Evolutionary conservation across 2,329 filamentous ascomycete genomes (phyloP).

Genomic region (Stachybotrys echinatus): DNA sequence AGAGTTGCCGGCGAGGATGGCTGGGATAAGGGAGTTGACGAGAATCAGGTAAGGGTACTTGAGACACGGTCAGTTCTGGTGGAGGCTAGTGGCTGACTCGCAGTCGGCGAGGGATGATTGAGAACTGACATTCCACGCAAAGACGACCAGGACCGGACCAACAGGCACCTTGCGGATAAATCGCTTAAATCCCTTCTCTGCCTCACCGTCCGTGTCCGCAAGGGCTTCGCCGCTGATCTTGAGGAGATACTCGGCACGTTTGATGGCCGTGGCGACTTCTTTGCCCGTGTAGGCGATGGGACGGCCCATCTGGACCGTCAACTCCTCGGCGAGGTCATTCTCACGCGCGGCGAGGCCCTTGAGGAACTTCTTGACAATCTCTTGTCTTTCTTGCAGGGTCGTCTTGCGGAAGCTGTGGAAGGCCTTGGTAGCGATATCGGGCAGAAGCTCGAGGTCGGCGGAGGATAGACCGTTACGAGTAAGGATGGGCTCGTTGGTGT

Average conservation of each 20-base stretch:
- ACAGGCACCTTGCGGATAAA: constrained; percentile 86
- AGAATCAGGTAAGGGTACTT: constrained; percentile 94
- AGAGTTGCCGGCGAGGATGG: constrained; percentile 83
- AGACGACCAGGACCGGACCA: constrained; percentile 82
- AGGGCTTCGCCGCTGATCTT: constrained; percentile 77
- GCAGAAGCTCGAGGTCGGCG: constrained; percentile 66
- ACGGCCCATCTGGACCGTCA: constrained; percentile 93
- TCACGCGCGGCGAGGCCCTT: constrained; percentile 63
- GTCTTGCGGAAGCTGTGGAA: constrained; percentile 76
- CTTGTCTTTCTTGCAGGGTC: constrained; percentile 67
- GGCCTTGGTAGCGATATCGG: constrained; percentile 64
- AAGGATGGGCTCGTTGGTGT: constrained; percentile 78
- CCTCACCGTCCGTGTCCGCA: constrained; percentile 74
- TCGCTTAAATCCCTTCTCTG: constrained; percentile 82
- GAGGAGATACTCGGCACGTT: constrained; percentile 78
- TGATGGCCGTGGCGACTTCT: constrained; percentile 80
- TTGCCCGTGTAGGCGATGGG: constrained; percentile 82
- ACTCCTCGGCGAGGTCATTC: constrained; percentile 75
- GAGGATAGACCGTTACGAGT: constrained; percentile 70
- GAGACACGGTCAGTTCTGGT: constrained; percentile 1
- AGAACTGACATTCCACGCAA: constrained; percentile 85
- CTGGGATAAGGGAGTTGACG: constrained; percentile 87
- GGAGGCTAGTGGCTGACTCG: background rate
- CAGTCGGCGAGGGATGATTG: background rate
- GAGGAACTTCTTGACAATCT: constrained; percentile 76